Evolutionary conservation across 1,284 basidiomycete species (phyloP).

Genomic region (Fistulinella staudtii): DNA sequence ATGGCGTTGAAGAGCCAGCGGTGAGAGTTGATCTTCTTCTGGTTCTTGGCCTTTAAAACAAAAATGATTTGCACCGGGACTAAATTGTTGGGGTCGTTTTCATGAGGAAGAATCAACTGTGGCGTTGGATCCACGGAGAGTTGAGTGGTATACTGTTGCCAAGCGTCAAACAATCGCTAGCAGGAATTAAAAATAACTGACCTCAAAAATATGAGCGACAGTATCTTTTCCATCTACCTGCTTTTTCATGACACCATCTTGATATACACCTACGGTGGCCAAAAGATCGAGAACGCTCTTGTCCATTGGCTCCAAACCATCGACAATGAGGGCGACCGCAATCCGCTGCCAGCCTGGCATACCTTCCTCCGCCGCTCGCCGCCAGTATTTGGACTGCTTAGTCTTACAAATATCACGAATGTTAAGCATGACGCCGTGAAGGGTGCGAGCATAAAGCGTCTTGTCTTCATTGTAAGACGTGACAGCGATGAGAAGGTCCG

Average conservation of each 20-base stretch:
- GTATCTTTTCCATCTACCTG: conserved; percentile 90
- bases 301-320: conserved; percentile 95
- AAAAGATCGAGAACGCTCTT: conserved; percentile 88
- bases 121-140: conserved; percentile 89
- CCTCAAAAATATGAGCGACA: conserved; percentile 89
- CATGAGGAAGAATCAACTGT: conserved; percentile 85
- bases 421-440: conserved; percentile 96
- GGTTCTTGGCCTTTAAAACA: conserved; percentile 93
- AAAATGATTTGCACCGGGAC: conserved; percentile 96
- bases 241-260: conserved; percentile 97
- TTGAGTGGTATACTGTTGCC: conserved; percentile 79
- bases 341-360: conserved; percentile 91
- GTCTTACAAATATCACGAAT: conserved; percentile 98
- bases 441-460: conserved; percentile 85
- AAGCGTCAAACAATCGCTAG: conserved; percentile 2
- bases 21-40: conserved; percentile 97
- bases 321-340: conserved; percentile 87
- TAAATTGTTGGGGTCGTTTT: conserved; percentile 85
- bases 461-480: conserved; percentile 94
- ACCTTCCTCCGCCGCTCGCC: conserved; percentile 80
- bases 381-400: conserved; percentile 94
- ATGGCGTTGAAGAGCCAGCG: conserved; percentile 99
- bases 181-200: conserved; percentile 30
- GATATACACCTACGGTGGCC: conserved; percentile 86
- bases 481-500: conserved; percentile 90